Evolutionary conservation across 208 protist genomes (phyloP).

Genomic region (Vickermania ingenoplastis): DNA sequence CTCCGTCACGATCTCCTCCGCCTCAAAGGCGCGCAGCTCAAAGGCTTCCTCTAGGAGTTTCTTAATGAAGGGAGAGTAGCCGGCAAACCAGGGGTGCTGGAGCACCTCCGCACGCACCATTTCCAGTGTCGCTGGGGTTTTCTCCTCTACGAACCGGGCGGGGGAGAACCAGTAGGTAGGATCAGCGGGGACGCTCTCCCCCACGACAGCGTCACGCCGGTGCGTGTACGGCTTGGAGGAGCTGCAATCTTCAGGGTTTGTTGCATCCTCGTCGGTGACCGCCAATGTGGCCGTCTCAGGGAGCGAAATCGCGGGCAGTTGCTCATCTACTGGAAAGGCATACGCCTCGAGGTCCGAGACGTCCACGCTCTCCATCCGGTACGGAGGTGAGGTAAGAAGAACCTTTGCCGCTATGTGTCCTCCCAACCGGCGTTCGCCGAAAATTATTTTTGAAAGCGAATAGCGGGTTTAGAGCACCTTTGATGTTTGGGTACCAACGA

Average conservation of each 20-base stretch:
- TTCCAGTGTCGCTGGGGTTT: neutral
- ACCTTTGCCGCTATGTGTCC: no score
- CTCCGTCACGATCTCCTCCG: neutral
- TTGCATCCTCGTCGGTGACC: neutral
- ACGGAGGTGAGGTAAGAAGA: no score
- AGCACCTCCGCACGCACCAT: neutral
- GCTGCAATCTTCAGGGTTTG: no score
- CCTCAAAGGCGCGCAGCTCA: neutral
- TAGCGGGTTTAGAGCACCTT: no score
- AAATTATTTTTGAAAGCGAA: no score
- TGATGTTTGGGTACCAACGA: no score
- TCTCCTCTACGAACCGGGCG: neutral
- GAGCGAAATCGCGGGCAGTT: neutral
- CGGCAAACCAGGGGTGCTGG: neutral
- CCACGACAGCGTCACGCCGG: slow-evolving; percentile 1
- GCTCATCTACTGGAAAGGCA: neutral
- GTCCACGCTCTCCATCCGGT: no score
- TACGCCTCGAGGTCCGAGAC: no score
- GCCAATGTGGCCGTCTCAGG: neutral
- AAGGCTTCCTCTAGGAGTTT: neutral
- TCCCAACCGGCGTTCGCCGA: no score
- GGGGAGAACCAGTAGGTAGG: neutral
- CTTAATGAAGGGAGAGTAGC: neutral
- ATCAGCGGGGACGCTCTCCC: neutral
- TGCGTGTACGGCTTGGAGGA: neutral